Conservation (phyloP, 73 alveolate species). For the Tetrahymena elliotti region DNA sequence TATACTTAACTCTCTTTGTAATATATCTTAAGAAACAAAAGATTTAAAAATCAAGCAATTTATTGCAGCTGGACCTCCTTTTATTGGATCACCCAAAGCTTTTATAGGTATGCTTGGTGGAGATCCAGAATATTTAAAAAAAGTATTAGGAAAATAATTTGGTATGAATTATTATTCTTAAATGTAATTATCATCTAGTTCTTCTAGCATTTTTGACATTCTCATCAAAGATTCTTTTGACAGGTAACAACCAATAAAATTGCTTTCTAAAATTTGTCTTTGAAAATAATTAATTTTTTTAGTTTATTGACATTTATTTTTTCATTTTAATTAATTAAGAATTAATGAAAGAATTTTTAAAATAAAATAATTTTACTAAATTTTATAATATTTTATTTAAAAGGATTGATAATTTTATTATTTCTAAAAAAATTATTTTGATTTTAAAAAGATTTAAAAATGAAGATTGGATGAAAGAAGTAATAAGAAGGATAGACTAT, state of each 20-base stretch:
- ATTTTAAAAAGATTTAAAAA: neutral
- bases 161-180: conserved; percentile 15
- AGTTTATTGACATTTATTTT: no score
- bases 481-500: neutral
- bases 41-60: neutral
- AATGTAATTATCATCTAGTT: neutral
- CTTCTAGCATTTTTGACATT: conserved; percentile 6
- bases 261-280: no score
- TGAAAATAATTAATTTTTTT: no score
- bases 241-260: neutral
- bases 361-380: no score
- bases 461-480: conserved; percentile 27
- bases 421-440: no score
- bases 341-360: no score
- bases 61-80: conserved; percentile 32
- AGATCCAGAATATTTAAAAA: conserved; percentile 11
- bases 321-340: no score
- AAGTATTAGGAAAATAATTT: conserved; percentile 1
- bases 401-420: no score
- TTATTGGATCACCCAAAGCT: conserved; percentile 26
- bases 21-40: conserved; percentile 5
- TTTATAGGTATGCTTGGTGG: conserved; percentile 22
- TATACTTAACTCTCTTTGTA: neutral
- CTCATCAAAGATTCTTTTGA: neutral
- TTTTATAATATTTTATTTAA: no score